These are phyloP conservation scores for Verticillium dahliae DNA, from an alignment of 2,329 filamentous ascomycete species.

Conservation along the genomic window DNA sequence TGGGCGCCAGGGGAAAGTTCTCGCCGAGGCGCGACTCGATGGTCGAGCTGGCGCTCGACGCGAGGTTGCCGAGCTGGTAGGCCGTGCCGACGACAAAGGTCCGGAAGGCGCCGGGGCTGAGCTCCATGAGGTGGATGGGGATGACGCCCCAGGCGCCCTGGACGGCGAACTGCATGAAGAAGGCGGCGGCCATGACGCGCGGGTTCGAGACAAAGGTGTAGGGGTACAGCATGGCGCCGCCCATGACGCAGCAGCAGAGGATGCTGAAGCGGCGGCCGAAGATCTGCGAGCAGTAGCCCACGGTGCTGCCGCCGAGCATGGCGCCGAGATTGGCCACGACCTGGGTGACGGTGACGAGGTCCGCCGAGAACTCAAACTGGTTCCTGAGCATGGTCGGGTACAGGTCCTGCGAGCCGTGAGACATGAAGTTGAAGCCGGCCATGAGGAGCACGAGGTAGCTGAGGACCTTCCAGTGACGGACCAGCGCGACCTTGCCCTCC, in stretches of 20 bases:
- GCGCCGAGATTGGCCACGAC: constrained; percentile 68
- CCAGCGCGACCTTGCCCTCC: constrained; percentile 73
- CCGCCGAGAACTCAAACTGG: constrained; percentile 43
- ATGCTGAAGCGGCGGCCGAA: constrained; percentile 65
- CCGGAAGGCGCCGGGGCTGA: constrained; percentile 65
- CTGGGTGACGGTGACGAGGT: constrained; percentile 62
- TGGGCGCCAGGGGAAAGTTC: constrained; percentile 61
- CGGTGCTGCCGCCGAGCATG: constrained; percentile 57
- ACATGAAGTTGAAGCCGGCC: constrained; percentile 92
- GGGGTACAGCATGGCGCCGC: constrained; percentile 75
- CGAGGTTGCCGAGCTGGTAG: constrained; percentile 74
- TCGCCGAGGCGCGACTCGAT: constrained; percentile 74
- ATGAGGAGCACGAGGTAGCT: constrained; percentile 79
- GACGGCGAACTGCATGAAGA: constrained; percentile 77
- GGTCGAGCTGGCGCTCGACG: constrained; percentile 61
- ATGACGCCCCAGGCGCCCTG: constrained; percentile 72
- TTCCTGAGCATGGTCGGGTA: constrained; percentile 55
- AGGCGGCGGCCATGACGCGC: constrained; percentile 69
- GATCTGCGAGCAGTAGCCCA: constrained; percentile 63
- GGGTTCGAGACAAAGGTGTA: constrained; percentile 64
- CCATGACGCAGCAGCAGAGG: constrained; percentile 54
- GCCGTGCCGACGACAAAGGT: constrained; percentile 69
- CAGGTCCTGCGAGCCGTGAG: constrained; percentile 63
- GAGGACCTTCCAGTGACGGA: constrained; percentile 73
- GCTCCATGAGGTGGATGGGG: constrained; percentile 73